Conservation (phyloP, 306 rosid species). For the Abrus precatorius region DNA sequence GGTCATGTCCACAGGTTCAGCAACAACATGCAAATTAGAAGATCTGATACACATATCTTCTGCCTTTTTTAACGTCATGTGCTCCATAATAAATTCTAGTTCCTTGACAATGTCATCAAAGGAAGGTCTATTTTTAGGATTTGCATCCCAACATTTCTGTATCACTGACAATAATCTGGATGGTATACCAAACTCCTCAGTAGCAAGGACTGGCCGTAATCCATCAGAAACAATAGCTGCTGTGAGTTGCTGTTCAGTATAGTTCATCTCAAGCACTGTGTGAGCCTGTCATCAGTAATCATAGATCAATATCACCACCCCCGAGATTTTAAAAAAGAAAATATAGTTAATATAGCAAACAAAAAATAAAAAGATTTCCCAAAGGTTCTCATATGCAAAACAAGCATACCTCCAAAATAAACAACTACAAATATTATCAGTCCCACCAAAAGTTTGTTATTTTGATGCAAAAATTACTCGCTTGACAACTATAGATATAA, state of each 20-base stretch:
- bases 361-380: conserved; percentile 12
- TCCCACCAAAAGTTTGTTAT: conserved; percentile 15
- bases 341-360: neutral
- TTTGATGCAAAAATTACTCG: neutral
- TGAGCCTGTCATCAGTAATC: conserved; percentile 77
- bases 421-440: conserved; percentile 10
- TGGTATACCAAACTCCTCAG: conserved; percentile 71
- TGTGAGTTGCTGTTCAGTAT: conserved; percentile 90
- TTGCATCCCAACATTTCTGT: conserved; percentile 82
- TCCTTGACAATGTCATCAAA: conserved; percentile 74
- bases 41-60: conserved; percentile 49
- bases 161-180: conserved; percentile 71
- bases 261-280: conserved; percentile 96
- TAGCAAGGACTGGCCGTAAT: conserved; percentile 81
- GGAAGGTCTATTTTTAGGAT: conserved; percentile 75
- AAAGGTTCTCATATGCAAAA: conserved; percentile 47
- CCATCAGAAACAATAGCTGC: conserved; percentile 88
- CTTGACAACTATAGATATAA: conserved; percentile 8
- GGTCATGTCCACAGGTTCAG: conserved; percentile 51
- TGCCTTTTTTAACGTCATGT: conserved; percentile 53
- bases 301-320: conserved; percentile 32
- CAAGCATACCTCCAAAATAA: conserved; percentile 30
- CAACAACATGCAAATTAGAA: conserved; percentile 38
- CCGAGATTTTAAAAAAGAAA: conserved; percentile 1
- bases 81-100: conserved; percentile 67